Conservation (phyloP, 495 filamentous ascomycete genomes). For the Hypoxylon rickii region DNA sequence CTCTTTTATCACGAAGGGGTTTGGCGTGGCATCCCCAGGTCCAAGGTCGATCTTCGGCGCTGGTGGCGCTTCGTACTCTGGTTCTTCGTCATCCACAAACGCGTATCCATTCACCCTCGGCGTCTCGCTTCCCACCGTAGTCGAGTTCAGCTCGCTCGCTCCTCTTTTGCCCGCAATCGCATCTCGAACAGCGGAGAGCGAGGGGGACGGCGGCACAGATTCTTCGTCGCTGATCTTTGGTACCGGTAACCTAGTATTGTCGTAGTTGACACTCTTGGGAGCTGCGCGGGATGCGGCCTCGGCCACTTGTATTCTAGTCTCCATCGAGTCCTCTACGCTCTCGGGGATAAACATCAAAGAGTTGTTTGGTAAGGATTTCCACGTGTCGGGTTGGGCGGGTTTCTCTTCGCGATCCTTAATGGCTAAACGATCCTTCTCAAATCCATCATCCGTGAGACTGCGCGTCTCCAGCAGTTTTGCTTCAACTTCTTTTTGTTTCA, state of each 20-base stretch:
- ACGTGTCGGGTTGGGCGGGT: slow-evolving; percentile 77
- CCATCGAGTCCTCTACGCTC: slow-evolving; percentile 66
- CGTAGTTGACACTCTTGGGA: slow-evolving; percentile 77
- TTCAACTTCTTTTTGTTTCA: slow-evolving; percentile 76
- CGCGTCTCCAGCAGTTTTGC: slow-evolving; percentile 59
- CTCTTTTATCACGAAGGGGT: slow-evolving; percentile 82
- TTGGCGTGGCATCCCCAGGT: slow-evolving; percentile 64
- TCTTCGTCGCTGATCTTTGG: slow-evolving; percentile 37
- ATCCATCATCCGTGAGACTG: slow-evolving; percentile 55
- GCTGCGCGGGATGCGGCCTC: slow-evolving; percentile 73
- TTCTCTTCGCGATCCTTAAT: slow-evolving; percentile 68
- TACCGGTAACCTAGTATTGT: slow-evolving; percentile 75
- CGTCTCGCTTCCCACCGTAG: slow-evolving; percentile 68
- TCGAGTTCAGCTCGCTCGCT: slow-evolving; percentile 66
- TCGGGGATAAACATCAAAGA: slow-evolving; percentile 86
- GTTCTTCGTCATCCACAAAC: slow-evolving; percentile 84
- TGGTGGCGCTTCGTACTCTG: slow-evolving; percentile 41
- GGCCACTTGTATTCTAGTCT: slow-evolving; percentile 68
- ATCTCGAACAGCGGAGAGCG: slow-evolving; percentile 80
- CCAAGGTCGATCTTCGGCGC: slow-evolving; percentile 55
- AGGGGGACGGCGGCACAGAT: slow-evolving; percentile 69
- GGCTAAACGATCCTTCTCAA: slow-evolving; percentile 56
- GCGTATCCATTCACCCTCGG: slow-evolving; percentile 90
- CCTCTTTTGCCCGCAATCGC: slow-evolving; percentile 80
- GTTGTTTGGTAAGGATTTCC: slow-evolving; percentile 76